Percentiles rank a stretch among this genome's conserved stretches.
Evolutionary conservation across 139 green algal species (phyloP).

Genomic region (Chlamydomonas sp.): DNA sequence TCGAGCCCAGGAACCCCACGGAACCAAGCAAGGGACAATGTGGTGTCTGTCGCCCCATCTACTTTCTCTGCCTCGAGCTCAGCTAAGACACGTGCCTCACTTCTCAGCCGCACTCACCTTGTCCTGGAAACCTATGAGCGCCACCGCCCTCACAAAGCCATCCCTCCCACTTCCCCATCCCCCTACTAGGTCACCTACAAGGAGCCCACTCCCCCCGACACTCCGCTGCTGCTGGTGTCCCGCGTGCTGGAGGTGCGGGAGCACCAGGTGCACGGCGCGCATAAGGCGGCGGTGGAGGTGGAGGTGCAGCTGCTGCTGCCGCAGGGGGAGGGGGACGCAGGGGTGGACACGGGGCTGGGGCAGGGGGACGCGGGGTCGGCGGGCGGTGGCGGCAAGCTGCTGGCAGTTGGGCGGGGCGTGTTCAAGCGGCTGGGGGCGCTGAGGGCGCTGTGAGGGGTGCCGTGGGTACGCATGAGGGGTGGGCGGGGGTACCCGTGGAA

Average conservation of each 20-base stretch:
- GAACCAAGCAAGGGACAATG: no score
- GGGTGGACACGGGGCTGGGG: not conserved
- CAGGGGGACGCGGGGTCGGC: not conserved
- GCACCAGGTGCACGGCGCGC: no score
- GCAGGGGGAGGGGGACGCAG: not conserved
- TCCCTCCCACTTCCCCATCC: not conserved
- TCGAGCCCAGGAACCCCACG: no score
- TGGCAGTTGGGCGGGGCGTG: conserved; percentile 52
- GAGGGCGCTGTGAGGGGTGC: conserved; percentile 38
- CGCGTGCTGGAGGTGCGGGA: conserved; percentile 25
- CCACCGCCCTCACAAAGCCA: not conserved
- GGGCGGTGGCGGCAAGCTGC: not conserved
- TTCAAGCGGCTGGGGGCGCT: conserved; percentile 84
- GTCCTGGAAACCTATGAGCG: no score
- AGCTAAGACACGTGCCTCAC: no score
- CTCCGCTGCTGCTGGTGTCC: conserved; percentile 67
- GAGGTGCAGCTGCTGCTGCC: conserved; percentile 33
- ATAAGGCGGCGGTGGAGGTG: conserved; percentile 39
- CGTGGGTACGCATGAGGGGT: not conserved
- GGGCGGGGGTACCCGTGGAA: not conserved
- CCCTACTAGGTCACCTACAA: conserved; percentile 67
- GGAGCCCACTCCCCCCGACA: conserved; percentile 74
- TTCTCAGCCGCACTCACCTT: no score
- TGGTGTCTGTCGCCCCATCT: no score
- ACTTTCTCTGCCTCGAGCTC: no score